Base-by-base conservation (phyloP, 805 yeast genomes). In the Myxozyma monticola region DNA sequence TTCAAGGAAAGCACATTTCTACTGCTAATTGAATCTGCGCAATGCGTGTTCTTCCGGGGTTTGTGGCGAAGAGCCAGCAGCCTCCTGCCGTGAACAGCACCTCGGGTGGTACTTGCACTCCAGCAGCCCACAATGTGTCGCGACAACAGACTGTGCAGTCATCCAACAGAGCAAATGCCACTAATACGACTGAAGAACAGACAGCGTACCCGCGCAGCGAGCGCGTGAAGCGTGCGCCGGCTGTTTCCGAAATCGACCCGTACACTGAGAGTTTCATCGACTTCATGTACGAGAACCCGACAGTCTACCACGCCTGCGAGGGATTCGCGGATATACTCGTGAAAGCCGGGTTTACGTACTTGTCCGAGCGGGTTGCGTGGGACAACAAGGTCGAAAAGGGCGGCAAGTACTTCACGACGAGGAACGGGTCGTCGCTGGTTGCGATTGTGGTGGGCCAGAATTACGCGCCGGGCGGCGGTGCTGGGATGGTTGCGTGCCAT, bases 281-380 rank as follows among this genome's bases (percentile, higher is more conserved):
- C 17, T 56, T 56, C 38, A 54, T 56, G 37, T 49, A 55, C 36
- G 60, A 54, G 37, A 55, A 56, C 38, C 59, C 59, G 24, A 56
- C 60, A 10, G 49, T 49, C 8, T 93, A 89, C 67, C 98, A 91
- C 68, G 96, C 90, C 1, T 95, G 89, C 14, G 76, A 78, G 44
- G 76, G 77, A 15, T 80, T 81, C 41, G 84, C 84, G 60, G 58
- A 68, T 17, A 61, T 73, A 49, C 69, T 85, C 42, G 72, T 72
- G 34, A 62, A 68, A 2, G 74, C 76, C 34, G 95, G 95, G 2
- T 88, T 85, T 69, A 69, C 62, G 10, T 82, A 79, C 63, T 62
- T 88, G 34, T 69, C 80, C 45, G 96, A 88, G 68, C 81, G 81
- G 63, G 76, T 71, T 28, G 57, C 73, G 24, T 81, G 85, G 85